Base-by-base conservation (phyloP, 192 early-diverging fungal species). In the Haplosporangium gracile region DNA sequence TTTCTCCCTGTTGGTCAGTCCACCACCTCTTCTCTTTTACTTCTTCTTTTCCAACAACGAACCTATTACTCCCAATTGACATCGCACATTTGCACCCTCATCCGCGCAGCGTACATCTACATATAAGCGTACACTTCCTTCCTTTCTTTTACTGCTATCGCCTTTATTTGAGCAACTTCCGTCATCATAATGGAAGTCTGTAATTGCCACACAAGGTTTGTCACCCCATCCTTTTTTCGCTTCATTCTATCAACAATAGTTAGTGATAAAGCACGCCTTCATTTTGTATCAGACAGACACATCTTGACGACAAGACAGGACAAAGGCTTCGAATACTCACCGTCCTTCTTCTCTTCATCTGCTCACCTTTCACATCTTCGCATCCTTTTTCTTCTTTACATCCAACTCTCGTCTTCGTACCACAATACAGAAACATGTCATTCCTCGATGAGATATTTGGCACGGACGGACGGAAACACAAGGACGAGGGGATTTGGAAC, bases 401-500 rank as follows among this genome's bases (percentile, higher is more conserved):
- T 18, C 16, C 60, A 42, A 26, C 38, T 43, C 70, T 39, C 51
- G 9, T 69, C 10, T 11, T 38, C 42, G 2, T 34, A 34, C n/a
- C 60, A 29, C 18, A 75, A 29, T n/a, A 57, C 51, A 73, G 79
- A 32, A 85, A 72, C 34, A 83, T 75, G 73, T 83, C 82, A 2
- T 74, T 85, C 55, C 74, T 85, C 10, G 83, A 85, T 53, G 68
- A 75, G 29, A 32, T 85, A 42, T 85, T 85, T 73, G 83, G 83
- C 55, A 85, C 83, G 2, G 83, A 85, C 38, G 83, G 83, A 32
- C 73, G 83, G 18, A 79, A 76, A 57, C 76, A 65, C 68, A 85
- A 85, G 18, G 78, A 85, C 51, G 77, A 80, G 26, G 83, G 83
- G 32, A 70, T 85, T 1, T 85, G 83, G 83, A 80, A 57, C 34